Evolutionary conservation across 768 basidiomycete genomes (phyloP), one percentile per base, ranked within the genome.

Genomic region (Mycena filopes): DNA sequence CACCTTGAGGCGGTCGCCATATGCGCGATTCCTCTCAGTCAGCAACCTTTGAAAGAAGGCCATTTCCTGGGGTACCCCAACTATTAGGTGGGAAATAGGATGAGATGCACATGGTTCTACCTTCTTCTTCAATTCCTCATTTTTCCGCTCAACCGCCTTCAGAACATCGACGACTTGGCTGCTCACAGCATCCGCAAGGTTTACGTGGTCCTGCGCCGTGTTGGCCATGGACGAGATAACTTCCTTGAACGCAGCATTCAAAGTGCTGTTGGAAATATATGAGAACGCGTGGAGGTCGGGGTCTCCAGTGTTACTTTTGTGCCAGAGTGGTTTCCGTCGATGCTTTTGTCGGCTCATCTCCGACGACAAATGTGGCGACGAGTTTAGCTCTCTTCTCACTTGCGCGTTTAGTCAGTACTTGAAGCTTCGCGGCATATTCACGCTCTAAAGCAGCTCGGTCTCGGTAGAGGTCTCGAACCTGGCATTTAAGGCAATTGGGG

Each of bases 351-450:
- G 92, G 91, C 48, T 87, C 88, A 26, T 83, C 83, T 38, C 93
- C 94, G 12, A 94, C 75, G 10, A 91, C 85, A 25, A 90, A 78
- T 11, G 77, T 72, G 0, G 80, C 72, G 61, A 85, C 85, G 60
- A 82, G 81, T 76, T 86, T 92, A 47, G 76, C 78, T 76, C 90
- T 92, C 83, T 88, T 92, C 46, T 95, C 94, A 12, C 80, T 77
- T 1, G 89, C 88, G 73, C 89, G 93, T 75, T 84, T 88, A 10
- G 83, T 82, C 33, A 95, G 75, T 18, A 80, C 75, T 71, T 90
- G 88, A 12, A 95, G 80, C 73, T 91, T 94, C 26, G 77, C 73
- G 0, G 92, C 91, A 73, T 93, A 95, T 73, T 95, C 93, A 55
- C 89, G 87, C 75, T 95, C 94, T 13, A 95, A 79, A 9, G 81